Base-by-base conservation (phyloP, 176 grass and related monocot genomes). In the Urochloa ruziziensis region DNA sequence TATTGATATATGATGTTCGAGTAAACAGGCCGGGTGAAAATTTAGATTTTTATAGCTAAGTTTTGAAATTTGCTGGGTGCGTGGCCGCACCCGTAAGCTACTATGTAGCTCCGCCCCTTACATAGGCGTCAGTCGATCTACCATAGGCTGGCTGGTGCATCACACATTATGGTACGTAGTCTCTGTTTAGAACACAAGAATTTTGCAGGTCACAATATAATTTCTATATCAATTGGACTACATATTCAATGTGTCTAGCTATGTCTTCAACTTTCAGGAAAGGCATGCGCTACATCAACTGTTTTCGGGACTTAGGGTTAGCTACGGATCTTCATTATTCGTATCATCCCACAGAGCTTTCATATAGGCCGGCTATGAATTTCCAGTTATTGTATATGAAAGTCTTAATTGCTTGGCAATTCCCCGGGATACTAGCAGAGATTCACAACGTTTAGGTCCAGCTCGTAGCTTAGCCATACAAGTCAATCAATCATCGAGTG, bases 361-460 rank as follows among this genome's bases (percentile, higher is more conserved):
- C 62, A 18, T n/a, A n/a, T 80, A 67, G 62, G 78, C 78, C 44
- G 62, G 62, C 78, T 53, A 54, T 7, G 23, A 54, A 39, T 67
- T 64, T 35, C 6, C 25, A 3, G 13, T 66, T 53, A 25, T 63
- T 36, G 10, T 51, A 35, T 34, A 80, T n/a, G 44, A 17, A 12
- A 1, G 7, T 53, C 62, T 80, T 80, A 37, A 66, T 53, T 39
- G 74, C 43, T 18, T 66, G 61, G 6, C 42, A 53, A 51, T 53
- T 80, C 32, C 18, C 32, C 32, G 23, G 14, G 78, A 80, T 67
- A 52, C 62, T 80, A 80, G 47, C 44, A 36, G 51, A 25, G 30
- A 67, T 39, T 37, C 44, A 67, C 78, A 54, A 12, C 42, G 32
- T 67, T 35, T 79, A 51, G 11, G 19, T 1, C 17, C 17, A n/a